Evolutionary conservation across 345 rosid species (phyloP), one percentile per base, ranked within the genome.

Genomic region (Gossypium ekmanianum): DNA sequence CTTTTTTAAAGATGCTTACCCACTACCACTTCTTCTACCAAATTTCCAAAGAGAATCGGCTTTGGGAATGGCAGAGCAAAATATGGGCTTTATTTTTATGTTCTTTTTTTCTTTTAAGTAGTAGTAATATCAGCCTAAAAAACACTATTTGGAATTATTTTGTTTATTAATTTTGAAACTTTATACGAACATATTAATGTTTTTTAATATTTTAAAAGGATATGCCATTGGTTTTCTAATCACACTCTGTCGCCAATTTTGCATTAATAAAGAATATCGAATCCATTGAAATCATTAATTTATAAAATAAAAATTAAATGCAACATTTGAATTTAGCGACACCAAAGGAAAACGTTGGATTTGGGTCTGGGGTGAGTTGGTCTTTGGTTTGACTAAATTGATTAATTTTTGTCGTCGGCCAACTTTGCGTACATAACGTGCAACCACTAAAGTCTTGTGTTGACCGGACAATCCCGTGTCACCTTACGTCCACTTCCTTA

Each of bases 51-150:
- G 82, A 67, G 74, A 76, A 86, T 86, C 88, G 87, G 82, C 83
- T 79, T 86, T 84, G 89, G 88, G 80, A 86, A 86, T 83, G n/a
- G 12, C 73, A 81, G 84, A 79, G 83, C 11, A 57, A 86, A 84
- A 80, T 66, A 67, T 24, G 47, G 65, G 12, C 24, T 16, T 14
- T 24, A 11, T 44, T 66, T 64, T 54, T 27, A 61, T 27, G 65
- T 2, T 13, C 16, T 58, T 57, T 57, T 11, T 9, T 56, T 14
- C 17, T 50, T 50, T 2, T 11, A 50, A 50, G 16, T 50, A 50
- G 16, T 5, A 50, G 14, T 50, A 50, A 50, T 12, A 14, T 12
- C 13, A 14, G 16, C 54, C 5, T 50, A 50, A 50, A 50, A 50
- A 13, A 12, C n/a, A 50, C 4, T 50, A 50, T 34, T 34, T 34